Base-by-base conservation (phyloP, 768 basidiomycete genomes). In the Mrakia hoshinonis region DNA sequence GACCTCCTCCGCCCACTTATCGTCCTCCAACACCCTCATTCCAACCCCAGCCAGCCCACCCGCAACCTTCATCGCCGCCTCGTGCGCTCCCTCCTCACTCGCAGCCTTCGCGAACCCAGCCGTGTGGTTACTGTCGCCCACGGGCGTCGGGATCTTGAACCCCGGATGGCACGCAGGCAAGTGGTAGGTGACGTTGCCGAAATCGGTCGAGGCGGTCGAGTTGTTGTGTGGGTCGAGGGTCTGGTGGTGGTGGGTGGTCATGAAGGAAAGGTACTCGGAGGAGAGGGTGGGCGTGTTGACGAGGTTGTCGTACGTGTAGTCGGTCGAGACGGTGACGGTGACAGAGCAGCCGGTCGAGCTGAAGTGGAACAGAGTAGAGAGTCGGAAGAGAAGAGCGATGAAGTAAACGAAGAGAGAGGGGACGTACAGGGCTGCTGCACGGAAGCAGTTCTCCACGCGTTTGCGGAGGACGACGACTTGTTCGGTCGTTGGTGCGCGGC, bases 121-220 rank as follows among this genome's bases (percentile, higher is more conserved):
- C 4, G 68, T 69, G 43, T 69, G 68, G 36, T 69, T 69, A n/a
- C 29, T 36, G 7, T 38, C 20, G 34, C 68, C 68, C 6, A 38
- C 52, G 13, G 54, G 68, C 10, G 55, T 29, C n/a, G 55, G 55
- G 55, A 69, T 61, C 43, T 60, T 69, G 68, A 69, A 69, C 0
- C 54, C 60, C 0, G 68, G 68, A 22, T 69, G 68, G 39, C 55
- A 58, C 0, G 68, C 68, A 10, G 68, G 68, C 18, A 69, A 13
- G 7, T 12, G 22, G 58, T 69, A 69, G 26, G 68, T 69, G 38
- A 69, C 68, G 29, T 69, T 69, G 43, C 68, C 68, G 22, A 69
- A 60, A 36, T 69, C 68, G n/a, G 68, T 60, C 3, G 55, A 60
- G 6, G 60, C 68, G 22, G 68, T 69, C 9, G 43, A 46, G 58